Evolutionary conservation across 495 filamentous ascomycete species (phyloP).

Genomic region (Aspergillus ellipticus): DNA sequence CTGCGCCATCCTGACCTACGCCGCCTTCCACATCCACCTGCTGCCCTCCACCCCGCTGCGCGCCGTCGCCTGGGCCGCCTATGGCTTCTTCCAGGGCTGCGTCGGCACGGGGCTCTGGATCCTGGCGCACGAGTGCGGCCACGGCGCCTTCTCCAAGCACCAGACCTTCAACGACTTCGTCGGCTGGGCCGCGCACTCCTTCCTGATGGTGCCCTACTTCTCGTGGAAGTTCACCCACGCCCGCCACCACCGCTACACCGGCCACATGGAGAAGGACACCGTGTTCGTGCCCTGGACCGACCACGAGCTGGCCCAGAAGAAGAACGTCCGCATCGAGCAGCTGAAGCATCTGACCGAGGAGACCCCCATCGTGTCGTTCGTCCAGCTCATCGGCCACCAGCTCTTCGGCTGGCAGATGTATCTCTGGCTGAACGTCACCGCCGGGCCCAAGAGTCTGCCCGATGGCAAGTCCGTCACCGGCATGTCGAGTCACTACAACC

Average conservation of each 20-base stretch:
- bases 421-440: slow-evolving; percentile 52
- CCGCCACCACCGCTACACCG: slow-evolving; percentile 65
- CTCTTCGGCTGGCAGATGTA: slow-evolving; percentile 56
- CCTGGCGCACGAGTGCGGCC: slow-evolving; percentile 83
- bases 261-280: slow-evolving; percentile 56
- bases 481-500: slow-evolving; percentile 57
- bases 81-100: slow-evolving; percentile 71
- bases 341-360: slow-evolving; percentile 51
- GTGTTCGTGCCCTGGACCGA: slow-evolving; percentile 54
- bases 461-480: slow-evolving; percentile 40
- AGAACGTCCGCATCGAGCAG: slow-evolving; percentile 32
- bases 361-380: slow-evolving; percentile 49
- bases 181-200: slow-evolving; percentile 63
- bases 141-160: slow-evolving; percentile 66
- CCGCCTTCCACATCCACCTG: slow-evolving; percentile 29
- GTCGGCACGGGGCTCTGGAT: slow-evolving; percentile 82
- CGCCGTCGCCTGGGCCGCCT: slow-evolving; percentile 58
- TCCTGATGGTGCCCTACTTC: slow-evolving; percentile 67
- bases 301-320: slow-evolving; percentile 33
- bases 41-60: slow-evolving; percentile 44
- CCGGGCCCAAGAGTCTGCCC: slow-evolving; percentile 42
- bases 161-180: slow-evolving; percentile 61
- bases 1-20: slow-evolving; percentile 60
- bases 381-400: slow-evolving; percentile 50
- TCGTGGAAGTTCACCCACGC: slow-evolving; percentile 74